Evolutionary conservation across 2,329 filamentous ascomycete species (phyloP).

Genomic region (Penicillium verrucosum): DNA sequence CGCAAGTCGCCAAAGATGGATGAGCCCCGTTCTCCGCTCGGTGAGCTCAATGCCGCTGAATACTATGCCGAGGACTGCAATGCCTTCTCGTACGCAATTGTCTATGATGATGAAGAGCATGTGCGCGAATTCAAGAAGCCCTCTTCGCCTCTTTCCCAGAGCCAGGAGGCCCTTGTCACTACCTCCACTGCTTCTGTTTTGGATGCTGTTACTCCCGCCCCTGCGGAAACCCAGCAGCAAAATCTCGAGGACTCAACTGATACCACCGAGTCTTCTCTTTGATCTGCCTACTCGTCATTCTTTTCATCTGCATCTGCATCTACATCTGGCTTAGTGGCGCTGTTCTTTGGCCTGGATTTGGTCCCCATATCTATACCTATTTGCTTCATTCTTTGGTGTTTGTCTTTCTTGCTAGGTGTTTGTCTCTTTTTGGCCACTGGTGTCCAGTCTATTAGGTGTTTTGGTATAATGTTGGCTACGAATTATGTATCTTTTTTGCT

Average conservation of each 20-base stretch:
- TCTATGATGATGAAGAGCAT: conserved; percentile 57
- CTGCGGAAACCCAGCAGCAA: conserved; percentile 46
- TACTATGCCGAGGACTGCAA: conserved; percentile 67
- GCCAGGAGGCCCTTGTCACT: conserved; percentile 3
- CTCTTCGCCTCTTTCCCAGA: conserved; percentile 2
- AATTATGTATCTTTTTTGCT: background rate
- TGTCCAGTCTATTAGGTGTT: conserved; percentile 3
- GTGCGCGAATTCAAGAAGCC: conserved; percentile 17
- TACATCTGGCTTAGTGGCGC: conserved; percentile 7
- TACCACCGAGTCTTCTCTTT: background rate
- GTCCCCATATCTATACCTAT: background rate
- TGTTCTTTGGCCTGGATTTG: conserved; percentile 1
- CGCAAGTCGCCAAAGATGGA: conserved; percentile 57
- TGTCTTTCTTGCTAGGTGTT: conserved; percentile 1
- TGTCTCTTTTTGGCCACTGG: conserved; percentile 1
- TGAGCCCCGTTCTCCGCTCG: conserved; percentile 64
- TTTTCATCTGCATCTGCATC: conserved; percentile 20
- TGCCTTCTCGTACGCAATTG: conserved; percentile 58
- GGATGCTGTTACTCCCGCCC: conserved; percentile 22
- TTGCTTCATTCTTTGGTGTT: conserved; percentile 4
- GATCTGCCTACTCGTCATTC: background rate
- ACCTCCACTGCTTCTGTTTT: conserved; percentile 28
- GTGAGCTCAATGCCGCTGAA: conserved; percentile 64
- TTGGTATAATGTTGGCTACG: background rate
- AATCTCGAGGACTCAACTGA: conserved; percentile 52